Evolutionary conservation across 164 flowering plant species (phyloP), one percentile per base, ranked within the genome.

Genomic region (Liquidambar formosana): DNA sequence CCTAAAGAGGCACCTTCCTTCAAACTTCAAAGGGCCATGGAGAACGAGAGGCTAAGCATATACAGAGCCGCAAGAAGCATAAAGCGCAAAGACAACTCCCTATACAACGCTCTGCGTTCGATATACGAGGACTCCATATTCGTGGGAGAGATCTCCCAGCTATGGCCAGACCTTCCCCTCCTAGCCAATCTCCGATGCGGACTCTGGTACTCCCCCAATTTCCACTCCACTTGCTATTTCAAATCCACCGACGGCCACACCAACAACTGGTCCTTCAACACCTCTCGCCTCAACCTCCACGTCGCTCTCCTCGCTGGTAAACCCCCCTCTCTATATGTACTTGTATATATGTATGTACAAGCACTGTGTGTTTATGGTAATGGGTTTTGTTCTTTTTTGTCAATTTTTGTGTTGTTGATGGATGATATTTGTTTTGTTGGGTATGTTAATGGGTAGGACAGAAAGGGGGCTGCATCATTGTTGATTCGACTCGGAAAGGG

Each of bases 211-310:
- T 83, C 88, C 4, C 63, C 81, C 26, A 64, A 63, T 2, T 95
- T 95, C 71, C 72, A 88, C 61, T 78, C 86, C 66, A 86, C 86
- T 38, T 95, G 97, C 70, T 95, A 95, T 81, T 93, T 95, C 86
- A 95, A 95, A 69, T 95, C 99, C 67, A 95, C 99, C 52, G 99
- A 95, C 57, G 99, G 99, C 26, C 99, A 95, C 74, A 71, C 73
- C 78, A 91, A 93, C 69, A 95, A 95, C 47, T 85, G 86, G 81
- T 88, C 96, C 43, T 95, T 95, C 86, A 88, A 75, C 75, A 89
- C 90, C 58, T 81, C 96, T 57, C 93, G 99, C 68, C 97, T 95
- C 76, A 95, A 95, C 62, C 89, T 93, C 74, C 99, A 93, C 58
- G 78, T 92, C 41, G 94, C 97, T 28, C 86, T 69, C 28, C 88